These are phyloP conservation scores for Lolium multiflorum DNA, from an alignment of 176 grass and related monocot species.

Conservation along the genomic window DNA sequence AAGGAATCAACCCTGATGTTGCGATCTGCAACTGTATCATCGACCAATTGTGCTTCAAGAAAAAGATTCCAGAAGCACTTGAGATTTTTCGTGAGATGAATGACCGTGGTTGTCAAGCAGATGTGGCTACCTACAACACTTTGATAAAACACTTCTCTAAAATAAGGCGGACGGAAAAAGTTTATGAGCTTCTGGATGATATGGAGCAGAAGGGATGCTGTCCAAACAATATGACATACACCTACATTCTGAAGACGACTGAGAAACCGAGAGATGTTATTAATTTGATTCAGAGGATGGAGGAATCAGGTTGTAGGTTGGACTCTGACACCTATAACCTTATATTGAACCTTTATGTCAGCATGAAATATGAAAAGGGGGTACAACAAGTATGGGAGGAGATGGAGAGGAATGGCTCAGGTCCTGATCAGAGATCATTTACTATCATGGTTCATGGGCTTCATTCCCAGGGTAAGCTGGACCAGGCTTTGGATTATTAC, in stretches of 20 bases:
- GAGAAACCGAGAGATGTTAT: constrained; percentile 62
- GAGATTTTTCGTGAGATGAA: constrained; percentile 76
- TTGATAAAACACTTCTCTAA: constrained; percentile 79
- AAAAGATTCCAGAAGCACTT: constrained; percentile 74
- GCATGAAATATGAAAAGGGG: constrained; percentile 64
- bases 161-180: constrained; percentile 66
- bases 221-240: constrained; percentile 66
- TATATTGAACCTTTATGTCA: constrained; percentile 68
- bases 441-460: constrained; percentile 76
- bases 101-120: constrained; percentile 56
- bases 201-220: constrained; percentile 66
- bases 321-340: constrained; percentile 73
- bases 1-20: constrained; percentile 72
- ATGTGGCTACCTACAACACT: constrained; percentile 72
- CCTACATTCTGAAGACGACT: constrained; percentile 60
- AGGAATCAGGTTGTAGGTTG: constrained; percentile 52
- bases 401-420: constrained; percentile 72
- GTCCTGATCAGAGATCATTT: constrained; percentile 76
- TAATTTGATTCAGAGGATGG: constrained; percentile 67
- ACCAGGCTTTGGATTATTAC: constrained; percentile 72
- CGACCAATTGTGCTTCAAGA: constrained; percentile 78
- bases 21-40: constrained; percentile 79
- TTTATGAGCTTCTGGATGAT: constrained; percentile 66
- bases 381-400: constrained; percentile 59
- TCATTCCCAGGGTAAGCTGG: constrained; percentile 62